phyloP scores from a whole-genome alignment of 1,284 basidiomycete species.

The Microstroma glucosiphilum region DNA sequence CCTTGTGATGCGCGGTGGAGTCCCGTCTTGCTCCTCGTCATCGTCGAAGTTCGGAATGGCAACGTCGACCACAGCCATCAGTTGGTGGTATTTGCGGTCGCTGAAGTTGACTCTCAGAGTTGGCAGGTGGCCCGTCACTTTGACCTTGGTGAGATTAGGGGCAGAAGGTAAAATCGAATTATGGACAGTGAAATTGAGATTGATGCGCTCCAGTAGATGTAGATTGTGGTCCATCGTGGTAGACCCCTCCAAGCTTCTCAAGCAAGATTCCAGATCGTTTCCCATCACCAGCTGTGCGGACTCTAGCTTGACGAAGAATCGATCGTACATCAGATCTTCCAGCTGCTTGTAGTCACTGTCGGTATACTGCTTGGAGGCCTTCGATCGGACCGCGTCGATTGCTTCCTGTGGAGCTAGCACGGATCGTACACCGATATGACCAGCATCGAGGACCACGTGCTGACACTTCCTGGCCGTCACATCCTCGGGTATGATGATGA shows the following conservation, averaged over 20 bases:
- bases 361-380: conserved; percentile 77
- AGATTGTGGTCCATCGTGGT: conserved; percentile 55
- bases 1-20: conserved; percentile 9
- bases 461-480: conserved; percentile 71
- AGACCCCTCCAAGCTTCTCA: conserved; percentile 58
- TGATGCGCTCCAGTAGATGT: conserved; percentile 84
- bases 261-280: conserved; percentile 72
- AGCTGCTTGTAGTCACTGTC: conserved; percentile 82
- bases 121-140: conserved; percentile 83
- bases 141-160: conserved; percentile 79
- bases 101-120: conserved; percentile 87
- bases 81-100: conserved; percentile 86
- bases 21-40: conserved; percentile 37
- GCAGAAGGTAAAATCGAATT: conserved; percentile 88
- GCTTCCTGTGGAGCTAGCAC: conserved; percentile 78
- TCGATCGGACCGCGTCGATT: conserved; percentile 72
- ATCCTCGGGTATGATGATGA: conserved; percentile 89
- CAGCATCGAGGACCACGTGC: conserved; percentile 89
- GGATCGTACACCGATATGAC: conserved; percentile 89
- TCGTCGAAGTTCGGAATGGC: conserved; percentile 78
- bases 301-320: conserved; percentile 74
- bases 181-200: conserved; percentile 81
- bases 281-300: conserved; percentile 90
- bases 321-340: conserved; percentile 95
- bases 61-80: conserved; percentile 89